These are phyloP conservation scores for Suillus luteus DNA, from an alignment of 768 basidiomycete genomes.

Conservation along the genomic window DNA sequence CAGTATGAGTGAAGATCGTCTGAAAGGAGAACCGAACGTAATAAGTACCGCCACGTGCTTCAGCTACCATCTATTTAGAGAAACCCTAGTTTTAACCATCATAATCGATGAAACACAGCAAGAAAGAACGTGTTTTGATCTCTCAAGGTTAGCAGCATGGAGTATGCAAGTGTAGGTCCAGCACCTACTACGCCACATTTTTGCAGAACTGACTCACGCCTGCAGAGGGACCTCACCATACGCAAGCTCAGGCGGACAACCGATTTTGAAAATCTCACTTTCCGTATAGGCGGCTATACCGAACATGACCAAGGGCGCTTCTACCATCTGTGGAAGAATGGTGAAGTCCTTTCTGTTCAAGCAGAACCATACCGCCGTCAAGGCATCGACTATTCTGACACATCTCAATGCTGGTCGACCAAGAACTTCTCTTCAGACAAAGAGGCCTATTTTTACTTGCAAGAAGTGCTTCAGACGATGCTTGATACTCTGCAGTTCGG, in stretches of 20 bases:
- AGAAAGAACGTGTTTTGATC: slow-evolving; percentile 5
- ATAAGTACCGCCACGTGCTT: slow-evolving; percentile 1
- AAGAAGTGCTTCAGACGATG: slow-evolving; percentile 37
- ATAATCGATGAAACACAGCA: slow-evolving; percentile 3
- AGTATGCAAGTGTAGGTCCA: slow-evolving; percentile 35
- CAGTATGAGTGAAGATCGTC: neutral
- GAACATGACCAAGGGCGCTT: slow-evolving; percentile 20
- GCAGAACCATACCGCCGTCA: slow-evolving; percentile 33
- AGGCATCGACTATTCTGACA: neutral
- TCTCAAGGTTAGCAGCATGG: slow-evolving; percentile 21
- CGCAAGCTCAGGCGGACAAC: slow-evolving; percentile 26
- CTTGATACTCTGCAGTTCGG: slow-evolving; percentile 33
- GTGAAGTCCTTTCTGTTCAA: slow-evolving; percentile 31
- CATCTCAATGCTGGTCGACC: neutral
- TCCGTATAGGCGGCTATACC: slow-evolving; percentile 19
- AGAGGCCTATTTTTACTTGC: slow-evolving; percentile 25
- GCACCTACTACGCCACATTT: neutral
- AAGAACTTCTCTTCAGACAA: slow-evolving; percentile 19
- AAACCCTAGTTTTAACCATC: neutral
- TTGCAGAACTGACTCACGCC: neutral
- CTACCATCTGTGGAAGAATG: slow-evolving; percentile 34
- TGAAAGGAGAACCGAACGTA: neutral
- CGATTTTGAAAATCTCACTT: slow-evolving; percentile 27
- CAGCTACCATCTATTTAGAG: neutral
- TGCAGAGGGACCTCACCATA: slow-evolving; percentile 24